Evolutionary conservation across 2,329 filamentous ascomycete species (phyloP).

Genomic region (Leptographium galeiforme): DNA sequence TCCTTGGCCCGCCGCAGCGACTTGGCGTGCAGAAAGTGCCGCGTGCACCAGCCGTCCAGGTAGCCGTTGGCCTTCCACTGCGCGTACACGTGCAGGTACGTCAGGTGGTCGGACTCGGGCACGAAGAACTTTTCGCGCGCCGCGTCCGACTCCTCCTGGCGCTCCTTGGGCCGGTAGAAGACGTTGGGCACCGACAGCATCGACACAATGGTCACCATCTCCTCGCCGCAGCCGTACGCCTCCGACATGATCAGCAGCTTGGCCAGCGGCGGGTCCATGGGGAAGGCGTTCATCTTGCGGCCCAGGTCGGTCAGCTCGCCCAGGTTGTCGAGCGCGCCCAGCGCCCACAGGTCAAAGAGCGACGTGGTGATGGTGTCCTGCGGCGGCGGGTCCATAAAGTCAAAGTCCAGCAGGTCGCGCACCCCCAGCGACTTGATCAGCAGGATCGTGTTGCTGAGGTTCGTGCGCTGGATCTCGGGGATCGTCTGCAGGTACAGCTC

Average conservation of each 20-base stretch:
- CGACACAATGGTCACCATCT: slow-evolving; percentile 95
- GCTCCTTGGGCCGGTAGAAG: slow-evolving; percentile 93
- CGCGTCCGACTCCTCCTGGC: slow-evolving; percentile 89
- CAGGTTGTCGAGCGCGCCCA: slow-evolving; percentile 86
- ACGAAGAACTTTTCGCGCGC: slow-evolving; percentile 98
- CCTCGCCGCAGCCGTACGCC: slow-evolving; percentile 85
- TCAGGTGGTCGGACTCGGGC: slow-evolving; percentile 91
- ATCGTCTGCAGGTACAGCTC: slow-evolving; percentile 96
- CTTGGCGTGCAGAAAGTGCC: slow-evolving; percentile 93
- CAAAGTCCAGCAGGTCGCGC: slow-evolving; percentile 86
- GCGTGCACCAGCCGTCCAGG: slow-evolving; percentile 82
- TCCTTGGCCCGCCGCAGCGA: slow-evolving; percentile 83
- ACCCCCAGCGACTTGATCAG: slow-evolving; percentile 91
- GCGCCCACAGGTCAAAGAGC: slow-evolving; percentile 91
- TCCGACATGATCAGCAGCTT: slow-evolving; percentile 89
- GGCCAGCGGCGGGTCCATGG: slow-evolving; percentile 91
- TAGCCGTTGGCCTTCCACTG: slow-evolving; percentile 89
- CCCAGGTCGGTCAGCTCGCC: slow-evolving; percentile 83
- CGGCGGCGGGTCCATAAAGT: slow-evolving; percentile 97
- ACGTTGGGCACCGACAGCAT: slow-evolving; percentile 96
- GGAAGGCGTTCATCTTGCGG: slow-evolving; percentile 89
- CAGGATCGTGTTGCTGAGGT: slow-evolving; percentile 86
- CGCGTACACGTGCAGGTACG: slow-evolving; percentile 86
- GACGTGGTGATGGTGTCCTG: slow-evolving; percentile 97
- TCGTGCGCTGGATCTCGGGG: slow-evolving; percentile 93